These are phyloP conservation scores for Calonectria pseudoturangicola DNA, from an alignment of 2,329 filamentous ascomycete genomes.

Conservation along the genomic window DNA sequence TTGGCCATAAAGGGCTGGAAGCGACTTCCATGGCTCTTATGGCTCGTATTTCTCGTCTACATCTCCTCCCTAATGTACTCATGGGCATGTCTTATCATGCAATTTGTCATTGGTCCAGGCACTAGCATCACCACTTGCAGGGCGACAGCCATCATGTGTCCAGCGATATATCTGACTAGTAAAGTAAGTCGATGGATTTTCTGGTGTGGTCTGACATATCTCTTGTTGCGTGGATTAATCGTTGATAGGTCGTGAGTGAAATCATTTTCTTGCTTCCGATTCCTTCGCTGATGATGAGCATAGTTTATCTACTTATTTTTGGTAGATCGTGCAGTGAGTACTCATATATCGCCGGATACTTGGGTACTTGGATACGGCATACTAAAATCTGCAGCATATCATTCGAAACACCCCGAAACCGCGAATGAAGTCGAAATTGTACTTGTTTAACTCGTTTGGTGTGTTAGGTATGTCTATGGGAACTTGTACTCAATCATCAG, in stretches of 20 bases:
- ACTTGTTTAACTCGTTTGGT: conserved; percentile 13
- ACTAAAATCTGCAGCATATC: neutral
- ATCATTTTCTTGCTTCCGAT: too few relatives aligned
- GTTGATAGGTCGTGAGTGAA: neutral
- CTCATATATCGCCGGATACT: neutral
- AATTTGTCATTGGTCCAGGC: conserved; percentile 2
- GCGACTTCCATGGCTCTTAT: neutral
- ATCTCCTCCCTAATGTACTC: conserved; percentile 10
- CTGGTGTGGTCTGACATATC: too few relatives aligned
- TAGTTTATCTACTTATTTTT: conserved; percentile 14
- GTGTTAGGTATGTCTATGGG: neutral
- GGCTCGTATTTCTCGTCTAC: conserved; percentile 14
- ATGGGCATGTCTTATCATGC: neutral
- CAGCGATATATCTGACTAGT: neutral
- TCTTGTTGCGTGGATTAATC: neutral
- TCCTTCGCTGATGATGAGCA: neutral
- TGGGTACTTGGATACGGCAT: too few relatives aligned
- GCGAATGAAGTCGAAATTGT: conserved; percentile 3
- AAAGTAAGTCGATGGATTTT: neutral
- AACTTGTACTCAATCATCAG: too few relatives aligned
- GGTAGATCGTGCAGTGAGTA: conserved; percentile 2
- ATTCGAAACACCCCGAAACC: neutral
- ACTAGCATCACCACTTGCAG: neutral
- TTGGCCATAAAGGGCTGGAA: neutral
- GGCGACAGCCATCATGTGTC: conserved; percentile 1